phyloP scores from a whole-genome alignment of 345 rosid species.

The Cochlearia excelsa region DNA sequence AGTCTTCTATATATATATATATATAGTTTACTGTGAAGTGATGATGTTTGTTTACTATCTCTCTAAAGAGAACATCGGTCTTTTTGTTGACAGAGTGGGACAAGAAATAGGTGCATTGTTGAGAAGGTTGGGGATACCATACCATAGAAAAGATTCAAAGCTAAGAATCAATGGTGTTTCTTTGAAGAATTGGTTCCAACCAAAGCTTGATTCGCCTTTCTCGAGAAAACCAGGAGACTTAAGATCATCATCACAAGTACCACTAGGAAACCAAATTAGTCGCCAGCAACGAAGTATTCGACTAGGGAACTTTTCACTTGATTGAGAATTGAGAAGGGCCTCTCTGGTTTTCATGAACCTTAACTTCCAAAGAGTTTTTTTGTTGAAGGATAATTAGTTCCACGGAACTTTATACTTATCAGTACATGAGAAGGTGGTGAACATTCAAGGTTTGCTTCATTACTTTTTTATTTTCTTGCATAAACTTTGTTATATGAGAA shows the following conservation, averaged over 20 bases:
- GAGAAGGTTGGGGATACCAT: slow-evolving; percentile 67
- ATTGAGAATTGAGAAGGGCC: slow-evolving; percentile 38
- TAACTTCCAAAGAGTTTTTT: slow-evolving; percentile 25
- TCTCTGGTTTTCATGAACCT: slow-evolving; percentile 20
- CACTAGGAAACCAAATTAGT: slow-evolving; percentile 59
- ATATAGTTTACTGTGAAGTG: not conserved
- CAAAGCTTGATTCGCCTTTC: slow-evolving; percentile 68
- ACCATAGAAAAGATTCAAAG: slow-evolving; percentile 73
- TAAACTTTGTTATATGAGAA: slow-evolving; percentile 10
- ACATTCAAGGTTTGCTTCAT: slow-evolving; percentile 15
- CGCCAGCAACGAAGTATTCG: slow-evolving; percentile 81
- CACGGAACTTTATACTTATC: slow-evolving; percentile 24
- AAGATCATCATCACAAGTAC: slow-evolving; percentile 45
- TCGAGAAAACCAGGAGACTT: slow-evolving; percentile 57
- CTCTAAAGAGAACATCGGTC: not conserved
- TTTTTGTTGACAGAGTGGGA: slow-evolving; percentile 52
- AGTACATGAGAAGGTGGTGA: slow-evolving; percentile 16
- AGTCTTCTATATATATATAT: not conserved
- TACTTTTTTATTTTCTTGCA: slow-evolving; percentile 6
- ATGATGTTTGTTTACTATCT: not conserved
- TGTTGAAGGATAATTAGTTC: not conserved
- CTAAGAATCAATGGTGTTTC: slow-evolving; percentile 72
- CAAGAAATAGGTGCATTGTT: slow-evolving; percentile 60
- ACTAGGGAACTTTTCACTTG: slow-evolving; percentile 57
- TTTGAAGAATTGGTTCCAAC: slow-evolving; percentile 78